These are phyloP conservation scores for Fusarium liriodendri DNA, from an alignment of 2,329 filamentous ascomycete genomes.

Conservation along the genomic window DNA sequence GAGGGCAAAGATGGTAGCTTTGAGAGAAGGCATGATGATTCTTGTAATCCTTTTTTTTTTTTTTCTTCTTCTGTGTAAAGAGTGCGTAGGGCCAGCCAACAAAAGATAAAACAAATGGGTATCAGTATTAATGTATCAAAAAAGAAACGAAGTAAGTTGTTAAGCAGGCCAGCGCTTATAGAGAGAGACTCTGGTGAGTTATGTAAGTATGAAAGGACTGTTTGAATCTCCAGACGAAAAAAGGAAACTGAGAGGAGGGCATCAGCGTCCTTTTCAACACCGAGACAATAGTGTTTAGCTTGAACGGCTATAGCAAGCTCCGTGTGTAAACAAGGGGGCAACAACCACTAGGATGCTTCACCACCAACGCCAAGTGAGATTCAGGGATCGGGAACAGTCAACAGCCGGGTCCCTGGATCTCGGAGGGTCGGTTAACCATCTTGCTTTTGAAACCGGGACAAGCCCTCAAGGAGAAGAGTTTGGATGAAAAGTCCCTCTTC, in stretches of 20 bases:
- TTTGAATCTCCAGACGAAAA: constrained; percentile 7
- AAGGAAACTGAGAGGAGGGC: background rate
- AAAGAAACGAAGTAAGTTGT: constrained; percentile 1
- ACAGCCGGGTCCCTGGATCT: constrained; percentile 16
- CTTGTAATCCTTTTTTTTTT: constrained; percentile 20
- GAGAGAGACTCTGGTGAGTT: constrained; percentile 18
- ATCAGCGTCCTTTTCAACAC: background rate
- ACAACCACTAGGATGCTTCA: constrained; percentile 6
- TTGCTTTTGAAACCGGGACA: background rate
- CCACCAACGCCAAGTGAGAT: constrained; percentile 29
- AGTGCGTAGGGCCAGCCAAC: constrained; percentile 40
- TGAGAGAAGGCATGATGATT: constrained; percentile 54
- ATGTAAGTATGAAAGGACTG: constrained; percentile 20
- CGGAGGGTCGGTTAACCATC: constrained; percentile 9
- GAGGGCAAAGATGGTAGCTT: constrained; percentile 56
- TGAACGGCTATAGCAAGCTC: constrained; percentile 26
- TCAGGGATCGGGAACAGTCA: constrained; percentile 21
- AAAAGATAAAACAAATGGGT: constrained; percentile 5
- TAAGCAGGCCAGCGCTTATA: constrained; percentile 40
- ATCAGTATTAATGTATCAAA: background rate
- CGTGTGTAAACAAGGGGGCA: constrained; percentile 19
- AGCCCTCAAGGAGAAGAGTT: background rate
- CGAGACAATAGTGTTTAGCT: background rate
- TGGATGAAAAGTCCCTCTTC: background rate
- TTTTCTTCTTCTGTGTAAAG: background rate